Base-by-base conservation (phyloP, 306 rosid genomes). In the Rosa rugosa region DNA sequence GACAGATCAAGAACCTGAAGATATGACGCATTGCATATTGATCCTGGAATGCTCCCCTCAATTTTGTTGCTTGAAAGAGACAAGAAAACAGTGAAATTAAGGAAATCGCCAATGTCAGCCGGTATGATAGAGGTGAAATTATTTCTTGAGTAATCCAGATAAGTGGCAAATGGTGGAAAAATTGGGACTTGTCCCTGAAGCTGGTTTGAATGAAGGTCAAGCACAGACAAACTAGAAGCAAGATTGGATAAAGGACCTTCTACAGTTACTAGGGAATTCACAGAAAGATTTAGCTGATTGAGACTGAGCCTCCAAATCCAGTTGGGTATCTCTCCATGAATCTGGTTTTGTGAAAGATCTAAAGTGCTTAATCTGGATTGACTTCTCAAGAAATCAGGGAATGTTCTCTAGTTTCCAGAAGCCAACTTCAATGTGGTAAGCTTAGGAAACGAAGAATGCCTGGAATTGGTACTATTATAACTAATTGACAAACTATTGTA, bases 121-220 rank as follows among this genome's bases (percentile, higher is more conserved):
- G 72, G 78, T 9, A 85, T 75, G 2, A 13, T 16, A 25, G 80
- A 85, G 56, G 44, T 66, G 56, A 87, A 85, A 5, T 66, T 75
- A n/a, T 87, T 85, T 16, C 8, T 71, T 0, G 89, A 83, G 60
- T 65, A 85, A 47, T 81, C 91, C 67, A 85, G 7, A 36, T 78
- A 81, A 20, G 3, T 0, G 6, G 40, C 36, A 11, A 0, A 0
- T 18, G 20, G 13, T 8, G 68, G 45, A 38, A 80, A 31, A 2
- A 10, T 0, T 3, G 84, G 80, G 0, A 88, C 16, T 13, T 42
- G 64, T 0, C 89, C 87, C 3, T 49, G 63, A 8, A 88, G n/a
- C 18, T 54, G 23, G 77, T 88, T 85, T 7, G 74, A 79, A 62
- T 79, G 86, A 50, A 88, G 84, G 76, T 88, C 91, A 36, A 88